phyloP scores from a whole-genome alignment of 176 grass and related monocot species.

The Aechmea fasciata region DNA sequence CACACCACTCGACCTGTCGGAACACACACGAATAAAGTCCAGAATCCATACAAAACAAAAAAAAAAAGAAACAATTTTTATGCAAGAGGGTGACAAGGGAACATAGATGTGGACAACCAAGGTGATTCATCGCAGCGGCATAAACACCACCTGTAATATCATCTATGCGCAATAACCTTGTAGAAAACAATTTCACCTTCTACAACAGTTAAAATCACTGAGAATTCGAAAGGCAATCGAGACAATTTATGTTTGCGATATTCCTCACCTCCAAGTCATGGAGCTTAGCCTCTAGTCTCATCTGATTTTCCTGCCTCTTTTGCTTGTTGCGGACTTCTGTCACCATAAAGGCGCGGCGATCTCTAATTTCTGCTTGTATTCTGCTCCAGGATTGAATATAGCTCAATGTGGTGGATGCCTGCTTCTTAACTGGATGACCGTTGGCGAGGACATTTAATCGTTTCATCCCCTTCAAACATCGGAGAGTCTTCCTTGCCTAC shows the following conservation, averaged over 20 bases:
- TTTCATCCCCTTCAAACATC: constrained; percentile 57
- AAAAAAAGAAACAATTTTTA: too few species aligned
- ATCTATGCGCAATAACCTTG: background rate
- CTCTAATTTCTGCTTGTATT: constrained; percentile 75
- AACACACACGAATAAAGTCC: constrained; percentile 1
- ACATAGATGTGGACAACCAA: background rate
- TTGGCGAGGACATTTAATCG: constrained; percentile 42
- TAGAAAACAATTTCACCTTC: background rate
- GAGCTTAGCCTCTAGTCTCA: constrained; percentile 81
- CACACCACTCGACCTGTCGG: constrained; percentile 69
- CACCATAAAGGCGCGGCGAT: constrained; percentile 73
- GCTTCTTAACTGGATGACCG: constrained; percentile 59
- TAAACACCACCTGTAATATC: background rate
- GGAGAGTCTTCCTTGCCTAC: constrained; percentile 75
- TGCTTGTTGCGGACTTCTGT: constrained; percentile 78
- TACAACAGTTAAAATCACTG: background rate
- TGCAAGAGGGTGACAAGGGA: background rate
- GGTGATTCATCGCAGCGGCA: background rate
- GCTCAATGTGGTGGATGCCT: constrained; percentile 54
- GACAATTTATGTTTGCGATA: background rate
- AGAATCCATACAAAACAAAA: background rate
- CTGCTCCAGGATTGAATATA: constrained; percentile 83
- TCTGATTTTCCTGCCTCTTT: constrained; percentile 82
- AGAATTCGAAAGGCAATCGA: background rate
- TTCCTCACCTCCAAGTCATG: constrained; percentile 71